Percentiles rank a stretch among this genome's conserved stretches.
Evolutionary conservation across 371 early-diverging fungal genomes (phyloP).

Genomic region (Apophysomyces sp.): DNA sequence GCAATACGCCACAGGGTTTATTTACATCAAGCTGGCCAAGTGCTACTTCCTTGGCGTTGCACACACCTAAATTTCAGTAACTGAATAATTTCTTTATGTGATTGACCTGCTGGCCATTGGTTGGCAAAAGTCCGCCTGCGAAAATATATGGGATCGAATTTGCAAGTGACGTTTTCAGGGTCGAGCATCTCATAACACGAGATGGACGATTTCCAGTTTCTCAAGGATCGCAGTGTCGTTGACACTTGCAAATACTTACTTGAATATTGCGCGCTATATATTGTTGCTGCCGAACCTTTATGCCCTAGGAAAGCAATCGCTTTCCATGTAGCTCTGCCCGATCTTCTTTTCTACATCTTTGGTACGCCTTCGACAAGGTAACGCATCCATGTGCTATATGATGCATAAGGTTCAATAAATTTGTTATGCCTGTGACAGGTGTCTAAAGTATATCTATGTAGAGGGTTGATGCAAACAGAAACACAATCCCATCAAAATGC

Average conservation of each 20-base stretch:
- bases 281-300: conserved; percentile 2
- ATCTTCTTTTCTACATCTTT: conserved; percentile 30
- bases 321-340: conserved; percentile 23
- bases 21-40: no score
- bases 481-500: conserved; percentile 14
- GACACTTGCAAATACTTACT: conserved; percentile 7
- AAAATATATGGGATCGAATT: no score
- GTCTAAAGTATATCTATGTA: background rate
- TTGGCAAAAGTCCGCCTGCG: no score
- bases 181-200: background rate
- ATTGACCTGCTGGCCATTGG: no score
- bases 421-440: background rate
- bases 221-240: conserved; percentile 6
- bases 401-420: background rate
- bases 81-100: no score
- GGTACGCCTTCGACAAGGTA: conserved; percentile 39
- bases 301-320: conserved; percentile 6
- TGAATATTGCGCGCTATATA: conserved; percentile 9
- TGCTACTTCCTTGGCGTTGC: no score
- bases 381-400: background rate
- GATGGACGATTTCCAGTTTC: conserved; percentile 8
- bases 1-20: no score
- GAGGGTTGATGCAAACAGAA: conserved; percentile 39
- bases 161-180: background rate
- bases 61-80: no score